These are phyloP conservation scores for Herpetospermum pedunculosum DNA, from an alignment of 306 rosid genomes.

Conservation along the genomic window DNA sequence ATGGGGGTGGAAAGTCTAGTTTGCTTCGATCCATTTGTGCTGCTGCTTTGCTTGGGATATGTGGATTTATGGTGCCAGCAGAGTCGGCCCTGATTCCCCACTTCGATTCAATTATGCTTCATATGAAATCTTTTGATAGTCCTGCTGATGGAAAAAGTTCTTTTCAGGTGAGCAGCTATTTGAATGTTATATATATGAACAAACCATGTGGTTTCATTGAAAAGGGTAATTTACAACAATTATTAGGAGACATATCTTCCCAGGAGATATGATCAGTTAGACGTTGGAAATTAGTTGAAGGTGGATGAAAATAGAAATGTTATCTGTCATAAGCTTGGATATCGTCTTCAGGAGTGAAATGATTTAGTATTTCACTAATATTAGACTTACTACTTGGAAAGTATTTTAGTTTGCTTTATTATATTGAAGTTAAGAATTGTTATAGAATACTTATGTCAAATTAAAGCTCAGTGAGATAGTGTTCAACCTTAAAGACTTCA, in stretches of 20 bases:
- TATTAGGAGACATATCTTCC: not conserved
- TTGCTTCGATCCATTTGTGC: conserved; percentile 89
- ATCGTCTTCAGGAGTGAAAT: too few species aligned
- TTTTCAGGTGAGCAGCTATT: conserved; percentile 52
- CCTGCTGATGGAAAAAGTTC: conserved; percentile 97
- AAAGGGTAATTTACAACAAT: not conserved
- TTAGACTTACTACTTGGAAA: too few species aligned
- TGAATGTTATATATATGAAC: not conserved
- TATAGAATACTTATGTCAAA: too few species aligned
- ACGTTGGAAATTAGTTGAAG: too few species aligned
- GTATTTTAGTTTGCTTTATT: too few species aligned
- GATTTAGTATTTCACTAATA: too few species aligned
- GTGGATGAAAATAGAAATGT: too few species aligned
- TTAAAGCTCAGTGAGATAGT: too few species aligned
- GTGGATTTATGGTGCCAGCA: conserved; percentile 94
- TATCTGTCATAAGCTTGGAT: too few species aligned
- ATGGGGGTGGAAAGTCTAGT: conserved; percentile 98
- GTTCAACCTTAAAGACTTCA: too few species aligned
- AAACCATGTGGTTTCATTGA: not conserved
- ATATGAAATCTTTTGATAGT: conserved; percentile 94
- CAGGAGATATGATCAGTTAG: too few species aligned
- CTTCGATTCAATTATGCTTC: conserved; percentile 80
- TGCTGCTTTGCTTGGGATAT: conserved; percentile 77
- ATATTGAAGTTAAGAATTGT: too few species aligned
- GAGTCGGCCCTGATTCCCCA: conserved; percentile 74